Evolutionary conservation across 2,329 filamentous ascomycete species (phyloP).

Genomic region (Beauveria pseudobassiana): DNA sequence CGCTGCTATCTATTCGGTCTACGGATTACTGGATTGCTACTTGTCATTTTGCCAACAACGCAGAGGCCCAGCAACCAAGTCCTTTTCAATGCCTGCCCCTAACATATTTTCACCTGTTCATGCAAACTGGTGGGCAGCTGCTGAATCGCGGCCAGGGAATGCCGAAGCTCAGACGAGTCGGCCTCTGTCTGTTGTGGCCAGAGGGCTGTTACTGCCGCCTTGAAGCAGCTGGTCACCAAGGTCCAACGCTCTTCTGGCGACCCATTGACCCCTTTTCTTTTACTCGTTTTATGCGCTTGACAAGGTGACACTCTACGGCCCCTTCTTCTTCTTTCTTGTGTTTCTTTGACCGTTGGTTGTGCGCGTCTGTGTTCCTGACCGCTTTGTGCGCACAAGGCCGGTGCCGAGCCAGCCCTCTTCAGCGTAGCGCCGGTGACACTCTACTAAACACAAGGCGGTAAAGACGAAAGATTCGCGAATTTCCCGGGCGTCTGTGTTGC

Average conservation of each 20-base stretch:
- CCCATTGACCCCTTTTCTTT: constrained; percentile 4
- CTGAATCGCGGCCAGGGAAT: neutral
- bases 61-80: neutral
- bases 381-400: neutral
- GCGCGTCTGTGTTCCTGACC: constrained; percentile 1
- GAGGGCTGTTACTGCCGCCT: neutral
- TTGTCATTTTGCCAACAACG: neutral
- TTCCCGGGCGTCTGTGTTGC: neutral
- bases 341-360: neutral
- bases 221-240: neutral
- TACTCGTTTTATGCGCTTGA: neutral
- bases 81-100: neutral
- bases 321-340: neutral
- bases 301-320: neutral
- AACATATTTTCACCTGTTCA: neutral
- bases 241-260: neutral
- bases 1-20: too few species aligned
- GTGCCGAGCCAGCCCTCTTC: neutral
- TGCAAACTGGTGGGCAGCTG: constrained; percentile 3
- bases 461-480: neutral
- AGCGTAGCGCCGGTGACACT: constrained; percentile 1
- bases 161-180: neutral
- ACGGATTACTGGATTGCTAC: too few species aligned
- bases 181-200: neutral
- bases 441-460: constrained; percentile 6